phyloP scores from a whole-genome alignment of 2,329 filamentous ascomycete genomes.

The Colletotrichum coccodes region DNA sequence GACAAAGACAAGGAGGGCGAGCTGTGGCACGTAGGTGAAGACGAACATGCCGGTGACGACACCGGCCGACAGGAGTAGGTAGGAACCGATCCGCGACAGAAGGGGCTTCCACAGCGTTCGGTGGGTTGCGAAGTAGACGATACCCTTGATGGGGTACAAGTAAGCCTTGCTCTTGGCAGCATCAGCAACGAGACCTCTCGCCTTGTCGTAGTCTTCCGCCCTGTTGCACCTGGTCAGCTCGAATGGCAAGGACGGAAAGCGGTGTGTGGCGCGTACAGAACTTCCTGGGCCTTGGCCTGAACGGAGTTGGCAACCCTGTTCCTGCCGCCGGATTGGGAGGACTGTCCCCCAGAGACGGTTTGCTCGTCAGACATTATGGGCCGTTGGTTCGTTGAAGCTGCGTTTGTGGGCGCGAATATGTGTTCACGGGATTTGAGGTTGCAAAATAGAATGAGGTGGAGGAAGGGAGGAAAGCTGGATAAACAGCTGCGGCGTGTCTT shows the following conservation, averaged over 20 bases:
- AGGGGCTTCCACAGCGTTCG: slow-evolving; percentile 69
- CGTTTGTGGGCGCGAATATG: background rate
- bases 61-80: slow-evolving; percentile 74
- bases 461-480: background rate
- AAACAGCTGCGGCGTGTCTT: background rate
- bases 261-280: slow-evolving; percentile 50
- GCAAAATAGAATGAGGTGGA: background rate
- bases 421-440: background rate
- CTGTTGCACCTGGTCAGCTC: slow-evolving; percentile 45
- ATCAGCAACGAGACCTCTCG: slow-evolving; percentile 71
- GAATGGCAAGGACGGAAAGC: background rate
- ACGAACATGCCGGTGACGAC: slow-evolving; percentile 87
- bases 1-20: slow-evolving; percentile 83
- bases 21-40: slow-evolving; percentile 87
- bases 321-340: slow-evolving; percentile 7
- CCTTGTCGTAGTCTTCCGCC: slow-evolving; percentile 77
- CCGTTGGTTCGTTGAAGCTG: background rate
- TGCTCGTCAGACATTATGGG: slow-evolving; percentile 24
- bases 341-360: slow-evolving; percentile 17
- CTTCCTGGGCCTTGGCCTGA: slow-evolving; percentile 58
- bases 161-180: slow-evolving; percentile 77
- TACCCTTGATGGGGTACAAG: slow-evolving; percentile 83
- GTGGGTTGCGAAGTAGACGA: slow-evolving; percentile 68
- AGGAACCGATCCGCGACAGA: slow-evolving; percentile 64
- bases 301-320: slow-evolving; percentile 49